Evolutionary conservation across 192 early-diverging fungal genomes (phyloP), one percentile per base, ranked within the genome.

Genomic region (Podila horticola): DNA sequence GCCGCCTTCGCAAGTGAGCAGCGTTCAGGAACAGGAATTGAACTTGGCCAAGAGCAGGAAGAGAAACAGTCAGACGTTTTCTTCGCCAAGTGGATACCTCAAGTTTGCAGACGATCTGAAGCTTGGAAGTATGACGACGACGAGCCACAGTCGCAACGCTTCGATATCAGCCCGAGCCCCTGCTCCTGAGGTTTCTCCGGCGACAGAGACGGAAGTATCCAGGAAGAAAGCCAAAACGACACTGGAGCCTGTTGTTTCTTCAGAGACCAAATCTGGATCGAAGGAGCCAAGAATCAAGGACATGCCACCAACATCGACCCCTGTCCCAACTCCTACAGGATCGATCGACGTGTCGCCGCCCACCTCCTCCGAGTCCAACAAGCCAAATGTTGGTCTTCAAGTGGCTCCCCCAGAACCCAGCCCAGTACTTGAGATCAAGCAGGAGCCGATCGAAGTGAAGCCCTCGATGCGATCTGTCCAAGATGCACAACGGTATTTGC

Each of bases 401-500:
- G 52, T 55, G 9, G 52, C 20, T n/a, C 52, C 52, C 2, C 52
- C 52, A 55, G 8, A 26, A 55, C 52, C n/a, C 20, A 26, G 52
- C 5, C 52, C 52, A 5, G 6, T 9, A 55, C 24, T 6, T 9
- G 66, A 55, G 52, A 17, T 67, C 22, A 81, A 75, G 51, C 62
- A 64, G 30, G 76, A 70, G 60, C 4, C 22, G 1, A 22, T 41
- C 28, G 67, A 41, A 7, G 55, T 33, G 12, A 29, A 41, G 2
- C 77, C 77, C 8, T 34, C 71, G 24, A 17, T 65, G 30, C 60
- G 81, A 31, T 72, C 75, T 24, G 36, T 82, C 12, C 65, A 79
- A 45, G 82, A 84, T 49, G 88, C 92, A 8, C 87, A 90, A 28
- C 86, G 88, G 8, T 92, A 87, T 58, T 67, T 91, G 36, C 91